Conservation (phyloP, 495 filamentous ascomycete genomes). For the Jackrogersella minutella region DNA sequence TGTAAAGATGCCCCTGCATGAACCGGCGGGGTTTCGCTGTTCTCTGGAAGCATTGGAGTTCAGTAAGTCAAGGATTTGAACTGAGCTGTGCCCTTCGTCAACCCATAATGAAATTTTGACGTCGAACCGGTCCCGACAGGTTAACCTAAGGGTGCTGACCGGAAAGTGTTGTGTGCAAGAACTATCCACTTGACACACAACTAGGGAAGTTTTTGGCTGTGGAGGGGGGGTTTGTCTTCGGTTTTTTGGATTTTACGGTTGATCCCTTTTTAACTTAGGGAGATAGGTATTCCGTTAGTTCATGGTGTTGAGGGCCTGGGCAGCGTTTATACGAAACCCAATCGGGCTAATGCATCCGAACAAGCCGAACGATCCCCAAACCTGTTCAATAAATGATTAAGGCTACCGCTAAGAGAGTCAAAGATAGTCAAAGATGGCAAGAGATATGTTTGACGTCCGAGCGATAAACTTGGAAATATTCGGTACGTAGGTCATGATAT, state of each 20-base stretch:
- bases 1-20: not conserved
- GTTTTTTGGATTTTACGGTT: not conserved
- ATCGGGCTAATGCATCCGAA: conserved; percentile 7
- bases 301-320: not conserved
- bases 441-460: not conserved
- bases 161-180: not conserved
- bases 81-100: not conserved
- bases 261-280: conserved; percentile 2
- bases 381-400: not conserved
- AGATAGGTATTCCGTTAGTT: not conserved
- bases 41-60: not conserved
- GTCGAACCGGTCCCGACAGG: not conserved
- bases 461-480: conserved; percentile 9
- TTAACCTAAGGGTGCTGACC: not conserved
- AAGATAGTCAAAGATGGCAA: not conserved
- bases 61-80: not conserved
- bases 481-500: conserved; percentile 15
- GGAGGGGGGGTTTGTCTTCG: not conserved
- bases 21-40: not conserved
- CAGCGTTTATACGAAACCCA: not conserved
- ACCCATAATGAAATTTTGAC: not conserved
- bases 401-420: not conserved
- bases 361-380: no score
- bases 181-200: conserved; percentile 1
- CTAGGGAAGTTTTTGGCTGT: not conserved